Base-by-base conservation (phyloP, 768 basidiomycete species). In the Phlebiopsis flavidoalba region DNA sequence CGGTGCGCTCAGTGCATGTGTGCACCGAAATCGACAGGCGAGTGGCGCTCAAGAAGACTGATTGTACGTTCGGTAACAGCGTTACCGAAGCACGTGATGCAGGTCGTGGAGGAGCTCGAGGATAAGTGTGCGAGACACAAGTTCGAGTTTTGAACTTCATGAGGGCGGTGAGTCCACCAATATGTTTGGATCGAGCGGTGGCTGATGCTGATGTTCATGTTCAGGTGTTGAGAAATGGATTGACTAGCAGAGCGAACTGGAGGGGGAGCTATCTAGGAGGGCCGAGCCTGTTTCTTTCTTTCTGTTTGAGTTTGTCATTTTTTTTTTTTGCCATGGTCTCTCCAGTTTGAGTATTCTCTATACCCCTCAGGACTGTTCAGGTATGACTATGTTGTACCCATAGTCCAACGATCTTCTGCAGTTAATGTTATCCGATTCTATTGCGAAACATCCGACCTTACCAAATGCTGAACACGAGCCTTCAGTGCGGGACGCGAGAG, bases 1-100 rank as follows among this genome's bases (percentile, higher is more conserved):
- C 15, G 37, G 22, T 2, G 58, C 62, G 6, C 24, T 63, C 8
- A 8, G 22, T 22, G 53, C 58, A 5, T 63, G 62, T 46, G 26
- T 57, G 8, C 40, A 63, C 33, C 62, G 62, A 22, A 63, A 63
- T 35, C 58, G 62, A 17, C 62, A 63, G 53, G 36, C 57, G 19
- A 45, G 58, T n/a, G 14, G 37, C 57, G 15, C 59, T 63, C 62
- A 59, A n/a, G 43, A 48, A 37, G 26, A 31, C 62, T 63, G 5
- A 35, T 54, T 6, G 50, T 63, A 22, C 21, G 47, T 3, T 24
- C 53, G 7, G 43, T 46, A 10, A 40, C 31, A 2, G 36, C 40
- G 21, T 33, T 63, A n/a, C 53, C 62, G 12, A 10, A 40, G 1
- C 5, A 10, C 15, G 43, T 56, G 24, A 8, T 15, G 21, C 6